Percentiles rank a stretch among this genome's conserved stretches.
These are phyloP conservation scores for Vigna nakashimae DNA, from an alignment of 306 rosid species.

Conservation along the genomic window DNA sequence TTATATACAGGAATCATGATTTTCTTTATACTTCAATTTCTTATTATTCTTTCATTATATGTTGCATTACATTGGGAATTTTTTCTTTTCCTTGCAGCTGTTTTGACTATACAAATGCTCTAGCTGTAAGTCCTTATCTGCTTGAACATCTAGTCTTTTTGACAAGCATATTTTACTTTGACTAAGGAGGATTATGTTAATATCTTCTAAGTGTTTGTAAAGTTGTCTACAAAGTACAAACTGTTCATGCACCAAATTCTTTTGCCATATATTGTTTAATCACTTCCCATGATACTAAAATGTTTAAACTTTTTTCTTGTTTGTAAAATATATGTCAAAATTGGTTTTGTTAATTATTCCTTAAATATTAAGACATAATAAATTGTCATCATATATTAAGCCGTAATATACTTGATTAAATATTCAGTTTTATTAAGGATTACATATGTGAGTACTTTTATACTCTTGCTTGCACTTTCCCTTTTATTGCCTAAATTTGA, in stretches of 20 bases:
- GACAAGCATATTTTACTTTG: slow-evolving; percentile 13
- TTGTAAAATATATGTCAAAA: slow-evolving; percentile 6
- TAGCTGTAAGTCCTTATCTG: slow-evolving; percentile 75
- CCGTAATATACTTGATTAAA: background rate
- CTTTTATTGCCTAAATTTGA: slow-evolving; percentile 5
- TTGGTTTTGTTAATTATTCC: slow-evolving; percentile 24
- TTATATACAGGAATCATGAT: background rate
- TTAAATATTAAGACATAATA: background rate
- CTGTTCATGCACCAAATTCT: background rate
- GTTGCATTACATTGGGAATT: slow-evolving; percentile 38
- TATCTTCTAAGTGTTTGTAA: slow-evolving; percentile 28
- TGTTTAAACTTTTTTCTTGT: background rate
- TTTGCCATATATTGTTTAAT: slow-evolving; percentile 13
- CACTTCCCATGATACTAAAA: slow-evolving; percentile 1
- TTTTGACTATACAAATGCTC: slow-evolving; percentile 92
- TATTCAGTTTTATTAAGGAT: background rate
- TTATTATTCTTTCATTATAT: slow-evolving; percentile 24
- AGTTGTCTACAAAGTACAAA: slow-evolving; percentile 11
- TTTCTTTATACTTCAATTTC: slow-evolving; percentile 9
- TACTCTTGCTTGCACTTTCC: background rate
- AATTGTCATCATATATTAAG: background rate
- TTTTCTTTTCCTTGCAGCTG: slow-evolving; percentile 66
- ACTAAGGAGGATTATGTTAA: background rate
- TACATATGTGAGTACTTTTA: background rate
- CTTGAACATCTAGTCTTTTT: slow-evolving; percentile 28